These are phyloP conservation scores for Cryomyces antarcticus DNA, from an alignment of 495 filamentous ascomycete species.

Conservation along the genomic window DNA sequence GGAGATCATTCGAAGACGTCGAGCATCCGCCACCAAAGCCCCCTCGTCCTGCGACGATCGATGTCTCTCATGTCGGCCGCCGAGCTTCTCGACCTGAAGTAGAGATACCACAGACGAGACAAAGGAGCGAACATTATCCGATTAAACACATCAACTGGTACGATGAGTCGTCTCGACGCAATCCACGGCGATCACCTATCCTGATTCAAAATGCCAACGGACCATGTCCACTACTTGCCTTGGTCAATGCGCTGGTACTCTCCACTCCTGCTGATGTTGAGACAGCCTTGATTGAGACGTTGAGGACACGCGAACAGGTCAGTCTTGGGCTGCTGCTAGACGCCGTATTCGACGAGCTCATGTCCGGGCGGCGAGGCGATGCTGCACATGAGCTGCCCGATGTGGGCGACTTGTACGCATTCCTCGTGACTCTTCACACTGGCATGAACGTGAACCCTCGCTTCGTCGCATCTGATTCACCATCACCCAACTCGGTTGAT, in stretches of 20 bases:
- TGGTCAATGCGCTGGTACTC: conserved; percentile 80
- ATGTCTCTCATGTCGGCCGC: neutral
- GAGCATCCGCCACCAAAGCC: conserved; percentile 3
- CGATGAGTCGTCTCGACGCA: conserved; percentile 13
- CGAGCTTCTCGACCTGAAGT: neutral
- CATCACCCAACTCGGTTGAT: conserved; percentile 17
- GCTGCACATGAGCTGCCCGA: conserved; percentile 48
- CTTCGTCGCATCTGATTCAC: conserved; percentile 29
- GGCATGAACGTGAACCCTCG: conserved; percentile 97
- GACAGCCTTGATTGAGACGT: conserved; percentile 53
- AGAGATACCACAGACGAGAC: conserved; percentile 18
- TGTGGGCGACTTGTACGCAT: conserved; percentile 65
- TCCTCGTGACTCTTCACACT: conserved; percentile 76
- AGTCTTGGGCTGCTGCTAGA: conserved; percentile 69
- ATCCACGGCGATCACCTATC: conserved; percentile 42
- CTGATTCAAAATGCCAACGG: conserved; percentile 85
- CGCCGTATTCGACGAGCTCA: conserved; percentile 77
- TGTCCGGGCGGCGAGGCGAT: conserved; percentile 37
- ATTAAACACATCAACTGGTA: conserved; percentile 49
- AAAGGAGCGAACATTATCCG: conserved; percentile 44
- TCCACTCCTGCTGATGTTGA: conserved; percentile 42
- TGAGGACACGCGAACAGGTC: conserved; percentile 67
- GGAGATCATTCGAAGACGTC: conserved; percentile 2
- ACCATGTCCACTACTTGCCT: conserved; percentile 77
- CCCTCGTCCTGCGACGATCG: conserved; percentile 5